Evolutionary conservation across 805 yeast genomes (phyloP), one percentile per base, ranked within the genome.

Genomic region (Candida verbasci): DNA sequence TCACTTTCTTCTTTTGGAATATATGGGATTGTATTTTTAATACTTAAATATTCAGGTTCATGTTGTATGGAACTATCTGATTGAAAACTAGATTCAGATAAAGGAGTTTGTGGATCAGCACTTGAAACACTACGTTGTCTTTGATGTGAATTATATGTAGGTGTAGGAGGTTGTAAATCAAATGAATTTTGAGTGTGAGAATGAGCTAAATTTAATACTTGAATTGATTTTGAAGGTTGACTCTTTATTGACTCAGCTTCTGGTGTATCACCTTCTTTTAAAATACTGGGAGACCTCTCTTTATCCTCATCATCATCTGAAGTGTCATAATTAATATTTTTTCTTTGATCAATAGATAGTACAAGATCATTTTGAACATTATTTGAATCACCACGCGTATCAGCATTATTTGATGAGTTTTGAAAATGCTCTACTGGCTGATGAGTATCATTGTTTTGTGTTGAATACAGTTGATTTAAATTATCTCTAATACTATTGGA

Each of bases 51-150:
- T 2, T 40, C 48, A 2, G 69, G 69, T 40, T 66, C 72, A 20
- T 52, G 31, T 38, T 65, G 72, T 17, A 65, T 63, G 11, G 69
- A 62, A 41, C 64, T 69, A 33, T 65, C 71, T 1, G 70, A 64
- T 25, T 47, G 52, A 38, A 52, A 65, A 37, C 70, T 65, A 34
- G 45, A 40, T 14, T 65, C 69, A 1, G 68, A 60, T 22, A 37
- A 40, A 9, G 68, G 66, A 7, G 69, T 59, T 14, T 58, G 65
- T 15, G 62, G 53, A 10, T 29, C 35, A n/a, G n/a, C n/a, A 24
- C 23, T 24, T 9, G 25, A 21, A 14, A 15, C 9, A 23, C 26
- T 35, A 22, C 21, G 9, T 12, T 35, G n/a, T 39, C 31, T n/a
- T 39, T 36, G 24, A 43, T 34, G 24, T 21, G 31, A 9, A 36